Evolutionary conservation across 164 flowering plant genomes (phyloP).

Genomic region (Aristolochia contorta): DNA sequence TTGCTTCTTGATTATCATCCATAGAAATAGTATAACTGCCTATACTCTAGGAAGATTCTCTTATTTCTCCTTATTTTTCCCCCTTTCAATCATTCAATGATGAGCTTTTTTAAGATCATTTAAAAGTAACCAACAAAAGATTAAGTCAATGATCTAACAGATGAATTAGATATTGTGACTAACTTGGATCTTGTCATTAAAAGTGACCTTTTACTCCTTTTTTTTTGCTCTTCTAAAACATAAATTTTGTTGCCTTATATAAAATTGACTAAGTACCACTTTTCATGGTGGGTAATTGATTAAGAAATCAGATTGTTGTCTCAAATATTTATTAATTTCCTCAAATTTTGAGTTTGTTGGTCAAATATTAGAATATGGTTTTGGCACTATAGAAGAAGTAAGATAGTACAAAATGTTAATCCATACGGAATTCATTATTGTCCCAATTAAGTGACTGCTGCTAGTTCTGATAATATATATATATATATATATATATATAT

Average conservation of each 20-base stretch:
- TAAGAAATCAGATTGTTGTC: too few species aligned
- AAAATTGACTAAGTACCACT: neutral
- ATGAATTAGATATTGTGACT: constrained; percentile 4
- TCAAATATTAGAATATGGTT: too few species aligned
- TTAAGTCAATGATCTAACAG: neutral
- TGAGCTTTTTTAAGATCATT: neutral
- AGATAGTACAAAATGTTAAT: too few species aligned
- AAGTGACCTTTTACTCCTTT: constrained; percentile 1
- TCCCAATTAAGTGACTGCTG: too few species aligned
- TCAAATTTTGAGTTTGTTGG: too few species aligned
- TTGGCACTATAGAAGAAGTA: too few species aligned
- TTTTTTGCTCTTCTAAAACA: too few species aligned
- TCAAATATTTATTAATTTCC: too few species aligned
- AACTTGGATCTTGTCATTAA: constrained; percentile 3
- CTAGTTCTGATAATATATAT: too few species aligned
- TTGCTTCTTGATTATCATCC: constrained; percentile 3
- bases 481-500: too few species aligned
- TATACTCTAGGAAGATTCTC: constrained; percentile 4
- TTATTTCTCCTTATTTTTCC: neutral
- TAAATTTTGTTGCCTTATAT: neutral
- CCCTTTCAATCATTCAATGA: constrained; percentile 6
- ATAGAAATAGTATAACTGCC: constrained; percentile 1
- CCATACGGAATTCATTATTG: too few species aligned
- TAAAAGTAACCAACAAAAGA: neutral
- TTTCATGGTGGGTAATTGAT: too few species aligned